A percentile compares a stretch with the other conserved stretches of the same genome.
These are phyloP conservation scores for Orychophragmus violaceus DNA, from an alignment of 345 rosid species.

Conservation along the genomic window DNA sequence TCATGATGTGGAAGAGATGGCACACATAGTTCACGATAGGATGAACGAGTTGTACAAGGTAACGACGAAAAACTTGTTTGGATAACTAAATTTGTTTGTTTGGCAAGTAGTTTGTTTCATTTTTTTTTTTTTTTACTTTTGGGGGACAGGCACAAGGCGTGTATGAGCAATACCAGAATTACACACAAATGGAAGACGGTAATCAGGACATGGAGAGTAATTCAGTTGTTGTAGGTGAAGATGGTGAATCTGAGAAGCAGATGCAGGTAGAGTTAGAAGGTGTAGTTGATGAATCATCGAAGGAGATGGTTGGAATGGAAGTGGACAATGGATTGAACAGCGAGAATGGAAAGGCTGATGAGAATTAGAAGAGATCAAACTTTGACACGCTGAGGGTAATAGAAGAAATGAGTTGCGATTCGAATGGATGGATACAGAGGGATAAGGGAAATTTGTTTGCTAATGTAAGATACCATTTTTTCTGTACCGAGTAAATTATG, in stretches of 20 bases:
- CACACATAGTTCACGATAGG: constrained; percentile 45
- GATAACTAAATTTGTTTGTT: neutral
- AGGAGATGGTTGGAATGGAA: constrained; percentile 20
- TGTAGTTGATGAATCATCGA: constrained; percentile 18
- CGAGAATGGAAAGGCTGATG: constrained; percentile 30
- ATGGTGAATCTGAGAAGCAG: constrained; percentile 15
- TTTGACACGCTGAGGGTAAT: neutral
- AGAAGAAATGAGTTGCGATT: neutral
- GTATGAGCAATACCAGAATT: constrained; percentile 43
- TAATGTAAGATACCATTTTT: neutral
- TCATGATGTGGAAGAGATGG: constrained; percentile 68
- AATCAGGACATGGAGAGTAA: constrained; percentile 35
- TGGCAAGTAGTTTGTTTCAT: neutral
- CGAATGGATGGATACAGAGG: neutral
- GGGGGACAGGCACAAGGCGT: constrained; percentile 40
- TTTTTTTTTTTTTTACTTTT: neutral
- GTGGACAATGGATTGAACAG: constrained; percentile 13
- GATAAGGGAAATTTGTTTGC: neutral
- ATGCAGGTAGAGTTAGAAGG: constrained; percentile 26
- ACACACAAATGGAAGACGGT: constrained; percentile 34
- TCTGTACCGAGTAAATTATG: constrained; percentile 4
- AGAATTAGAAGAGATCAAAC: constrained; percentile 5
- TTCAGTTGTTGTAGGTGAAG: constrained; percentile 17
- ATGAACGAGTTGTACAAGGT: constrained; percentile 70
- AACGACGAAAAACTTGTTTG: neutral